These are phyloP conservation scores for Oryza punctata DNA, from an alignment of 176 grass and related monocot species.

Conservation along the genomic window DNA sequence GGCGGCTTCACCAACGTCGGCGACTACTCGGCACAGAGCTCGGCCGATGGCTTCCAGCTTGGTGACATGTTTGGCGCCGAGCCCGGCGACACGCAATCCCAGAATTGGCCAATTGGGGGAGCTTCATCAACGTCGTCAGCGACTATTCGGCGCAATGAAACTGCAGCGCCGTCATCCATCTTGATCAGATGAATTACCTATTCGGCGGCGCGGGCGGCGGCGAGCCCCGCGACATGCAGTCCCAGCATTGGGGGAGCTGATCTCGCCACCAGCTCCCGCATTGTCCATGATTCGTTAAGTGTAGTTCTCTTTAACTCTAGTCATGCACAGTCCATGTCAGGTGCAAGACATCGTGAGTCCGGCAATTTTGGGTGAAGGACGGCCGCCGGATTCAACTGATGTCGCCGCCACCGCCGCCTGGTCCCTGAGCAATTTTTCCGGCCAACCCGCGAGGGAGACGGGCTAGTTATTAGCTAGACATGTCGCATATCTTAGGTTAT, in stretches of 20 bases:
- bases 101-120: not conserved
- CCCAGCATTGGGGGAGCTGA: not conserved
- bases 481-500: not conserved
- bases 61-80: not conserved
- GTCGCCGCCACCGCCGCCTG: not conserved
- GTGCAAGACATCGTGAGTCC: not conserved
- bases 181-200: not conserved
- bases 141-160: not conserved
- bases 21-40: slow-evolving; percentile 1
- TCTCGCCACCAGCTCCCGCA: not conserved
- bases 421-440: not conserved
- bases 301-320: no score
- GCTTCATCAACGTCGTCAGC: not conserved
- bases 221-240: not conserved
- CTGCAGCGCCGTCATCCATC: not conserved
- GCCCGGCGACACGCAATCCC: not conserved
- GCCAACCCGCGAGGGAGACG: not conserved
- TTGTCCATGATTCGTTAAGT: not conserved
- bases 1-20: not conserved
- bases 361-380: slow-evolving; percentile 11
- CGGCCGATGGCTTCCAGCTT: not conserved
- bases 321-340: no score
- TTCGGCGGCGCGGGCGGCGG: not conserved
- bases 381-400: not conserved
- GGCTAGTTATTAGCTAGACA: not conserved